Conservation (phyloP, 371 early-diverging fungal genomes). For the Mucor velutinosus region DNA sequence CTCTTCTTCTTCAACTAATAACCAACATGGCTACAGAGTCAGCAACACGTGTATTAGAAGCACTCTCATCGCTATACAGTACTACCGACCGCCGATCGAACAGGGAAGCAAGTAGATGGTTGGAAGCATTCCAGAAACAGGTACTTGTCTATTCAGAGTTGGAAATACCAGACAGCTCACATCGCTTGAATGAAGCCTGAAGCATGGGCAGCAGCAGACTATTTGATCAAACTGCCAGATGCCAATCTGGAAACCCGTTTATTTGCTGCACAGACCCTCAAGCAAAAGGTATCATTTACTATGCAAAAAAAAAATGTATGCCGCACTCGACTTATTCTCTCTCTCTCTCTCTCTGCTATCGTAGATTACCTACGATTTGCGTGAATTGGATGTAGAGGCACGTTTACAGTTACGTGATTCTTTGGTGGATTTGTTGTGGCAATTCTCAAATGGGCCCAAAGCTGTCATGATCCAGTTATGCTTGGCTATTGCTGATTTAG, state of each 20-base stretch:
- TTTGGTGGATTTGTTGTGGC: slow-evolving; percentile 64
- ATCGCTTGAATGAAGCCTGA: slow-evolving; percentile 54
- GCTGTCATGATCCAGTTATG: slow-evolving; percentile 82
- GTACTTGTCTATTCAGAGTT: slow-evolving; percentile 39
- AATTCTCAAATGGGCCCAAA: slow-evolving; percentile 54
- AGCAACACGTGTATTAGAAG: slow-evolving; percentile 25
- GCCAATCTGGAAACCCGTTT: slow-evolving; percentile 67
- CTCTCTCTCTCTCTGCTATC: background rate
- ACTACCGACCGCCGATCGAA: slow-evolving; percentile 40
- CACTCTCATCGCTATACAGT: slow-evolving; percentile 34
- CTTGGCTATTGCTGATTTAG: slow-evolving; percentile 82
- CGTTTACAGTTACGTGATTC: slow-evolving; percentile 80
- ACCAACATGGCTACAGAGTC: slow-evolving; percentile 18
- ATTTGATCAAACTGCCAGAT: slow-evolving; percentile 62
- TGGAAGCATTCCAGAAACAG: slow-evolving; percentile 88
- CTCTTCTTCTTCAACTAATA: background rate
- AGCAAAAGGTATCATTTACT: slow-evolving; percentile 73
- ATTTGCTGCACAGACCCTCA: slow-evolving; percentile 93
- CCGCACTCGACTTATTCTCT: background rate
- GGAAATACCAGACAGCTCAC: background rate
- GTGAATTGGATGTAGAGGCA: slow-evolving; percentile 70
- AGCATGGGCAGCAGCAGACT: slow-evolving; percentile 86
- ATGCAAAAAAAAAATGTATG: background rate
- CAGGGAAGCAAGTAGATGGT: slow-evolving; percentile 79
- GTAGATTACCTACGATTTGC: slow-evolving; percentile 79